Conservation (phyloP, 1,284 basidiomycete genomes). For the Psilocybe mexicana region DNA sequence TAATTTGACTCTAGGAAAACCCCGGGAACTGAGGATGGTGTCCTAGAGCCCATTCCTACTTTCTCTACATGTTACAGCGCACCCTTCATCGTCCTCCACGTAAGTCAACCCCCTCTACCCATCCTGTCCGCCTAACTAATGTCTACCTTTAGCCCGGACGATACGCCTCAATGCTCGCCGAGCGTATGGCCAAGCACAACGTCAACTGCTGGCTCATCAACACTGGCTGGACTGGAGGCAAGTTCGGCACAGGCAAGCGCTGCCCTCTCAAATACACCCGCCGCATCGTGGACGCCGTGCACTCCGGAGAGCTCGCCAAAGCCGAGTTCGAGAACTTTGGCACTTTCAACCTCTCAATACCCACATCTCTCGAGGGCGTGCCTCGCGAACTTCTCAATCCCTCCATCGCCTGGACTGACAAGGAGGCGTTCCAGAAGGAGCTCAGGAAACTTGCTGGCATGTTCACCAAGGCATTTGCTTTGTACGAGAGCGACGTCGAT, state of each 20-base stretch:
- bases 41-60: conserved; percentile 96
- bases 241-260: conserved; percentile 88
- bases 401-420: conserved; percentile 80
- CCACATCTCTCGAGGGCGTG: conserved; percentile 79
- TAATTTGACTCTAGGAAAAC: conserved; percentile 61
- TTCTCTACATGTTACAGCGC: conserved; percentile 99
- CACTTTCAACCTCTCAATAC: conserved; percentile 81
- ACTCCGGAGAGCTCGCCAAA: conserved; percentile 88
- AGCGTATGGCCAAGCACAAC: conserved; percentile 89
- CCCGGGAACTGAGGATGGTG: conserved; percentile 97
- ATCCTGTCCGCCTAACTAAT: neutral
- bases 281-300: conserved; percentile 95
- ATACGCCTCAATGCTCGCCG: conserved; percentile 97
- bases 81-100: conserved; percentile 97
- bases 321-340: conserved; percentile 87
- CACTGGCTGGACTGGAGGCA: conserved; percentile 98
- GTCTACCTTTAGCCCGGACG: conserved; percentile 68
- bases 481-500: conserved; percentile 86
- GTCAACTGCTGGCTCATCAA: conserved; percentile 99
- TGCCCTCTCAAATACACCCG: conserved; percentile 97
- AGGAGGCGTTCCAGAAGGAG: conserved; percentile 85
- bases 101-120: conserved; percentile 33
- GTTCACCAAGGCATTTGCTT: conserved; percentile 90
- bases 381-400: conserved; percentile 91
- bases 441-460: conserved; percentile 85